A percentile compares a stretch with the other conserved stretches of the same genome.
Conservation (phyloP, 1,284 basidiomycete species). For the Sporisorium reilianum region DNA sequence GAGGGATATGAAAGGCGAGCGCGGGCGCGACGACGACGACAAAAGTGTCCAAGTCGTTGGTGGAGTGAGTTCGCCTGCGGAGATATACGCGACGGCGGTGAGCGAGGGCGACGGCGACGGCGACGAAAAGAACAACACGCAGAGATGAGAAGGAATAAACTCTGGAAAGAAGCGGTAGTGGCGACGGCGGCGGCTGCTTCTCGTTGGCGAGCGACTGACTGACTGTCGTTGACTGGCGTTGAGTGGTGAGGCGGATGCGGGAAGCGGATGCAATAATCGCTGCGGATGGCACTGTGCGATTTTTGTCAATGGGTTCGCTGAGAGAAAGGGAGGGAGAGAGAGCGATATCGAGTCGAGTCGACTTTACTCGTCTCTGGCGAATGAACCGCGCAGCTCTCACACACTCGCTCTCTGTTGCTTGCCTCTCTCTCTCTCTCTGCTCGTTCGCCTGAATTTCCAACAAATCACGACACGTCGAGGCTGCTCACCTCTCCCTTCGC, state of each 20-base stretch:
- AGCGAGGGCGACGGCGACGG: constrained; percentile 8
- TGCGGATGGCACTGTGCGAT: constrained; percentile 15
- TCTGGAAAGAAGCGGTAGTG: constrained; percentile 23
- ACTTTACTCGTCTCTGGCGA: not conserved
- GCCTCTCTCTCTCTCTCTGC: constrained; percentile 2
- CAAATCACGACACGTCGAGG: constrained; percentile 37
- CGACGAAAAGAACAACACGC: constrained; percentile 24
- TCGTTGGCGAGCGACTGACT: constrained; percentile 7
- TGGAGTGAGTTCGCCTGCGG: constrained; percentile 18
- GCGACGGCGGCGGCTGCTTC: no score
- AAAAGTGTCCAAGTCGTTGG: constrained; percentile 3
- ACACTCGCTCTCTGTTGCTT: not conserved
- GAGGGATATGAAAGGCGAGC: not conserved
- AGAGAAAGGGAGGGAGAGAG: not conserved
- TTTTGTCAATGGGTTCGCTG: no score
- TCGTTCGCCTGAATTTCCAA: constrained; percentile 10
- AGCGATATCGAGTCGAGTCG: constrained; percentile 16
- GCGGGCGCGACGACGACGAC: not conserved
- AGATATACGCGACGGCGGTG: constrained; percentile 18
- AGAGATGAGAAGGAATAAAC: constrained; percentile 20
- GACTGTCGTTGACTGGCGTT: no score
- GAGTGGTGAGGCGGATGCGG: constrained; percentile 34
- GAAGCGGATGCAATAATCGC: constrained; percentile 2
- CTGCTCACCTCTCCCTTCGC: not conserved
- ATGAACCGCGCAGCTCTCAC: not conserved